Evolutionary conservation across 306 rosid genomes (phyloP).

Genomic region (Quercus gilva): DNA sequence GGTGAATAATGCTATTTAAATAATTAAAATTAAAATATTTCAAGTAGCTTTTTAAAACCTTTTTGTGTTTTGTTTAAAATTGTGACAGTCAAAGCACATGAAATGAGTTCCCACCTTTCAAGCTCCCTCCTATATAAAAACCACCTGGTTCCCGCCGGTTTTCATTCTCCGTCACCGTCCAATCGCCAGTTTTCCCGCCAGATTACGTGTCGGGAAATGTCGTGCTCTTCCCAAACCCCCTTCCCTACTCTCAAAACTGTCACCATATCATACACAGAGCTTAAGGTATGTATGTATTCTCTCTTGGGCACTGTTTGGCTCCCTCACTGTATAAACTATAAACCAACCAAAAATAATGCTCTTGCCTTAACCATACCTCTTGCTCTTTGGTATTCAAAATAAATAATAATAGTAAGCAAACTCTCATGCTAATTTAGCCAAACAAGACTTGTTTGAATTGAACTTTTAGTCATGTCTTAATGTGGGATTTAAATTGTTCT

Average conservation of each 20-base stretch:
- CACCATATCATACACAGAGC: slow-evolving; percentile 66
- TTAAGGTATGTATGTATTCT: slow-evolving; percentile 46
- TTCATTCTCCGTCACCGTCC: slow-evolving; percentile 26
- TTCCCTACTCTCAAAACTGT: slow-evolving; percentile 51
- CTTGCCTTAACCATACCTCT: background rate
- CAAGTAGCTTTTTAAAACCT: no score
- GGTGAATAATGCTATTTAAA: no score
- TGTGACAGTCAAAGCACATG: background rate
- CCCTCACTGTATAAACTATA: background rate
- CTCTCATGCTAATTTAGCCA: background rate
- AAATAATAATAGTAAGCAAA: background rate
- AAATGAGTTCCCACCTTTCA: background rate
- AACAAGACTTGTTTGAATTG: background rate
- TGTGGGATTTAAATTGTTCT: background rate
- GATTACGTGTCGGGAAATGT: slow-evolving; percentile 32
- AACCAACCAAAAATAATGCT: background rate
- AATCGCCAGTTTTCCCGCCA: slow-evolving; percentile 37
- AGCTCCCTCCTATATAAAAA: background rate
- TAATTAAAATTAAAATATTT: no score
- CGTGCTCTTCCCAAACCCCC: slow-evolving; percentile 31
- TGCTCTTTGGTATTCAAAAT: background rate
- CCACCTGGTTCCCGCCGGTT: slow-evolving; percentile 27
- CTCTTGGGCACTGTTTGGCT: slow-evolving; percentile 13
- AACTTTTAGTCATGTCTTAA: background rate
- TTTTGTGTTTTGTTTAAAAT: background rate